These are phyloP conservation scores for Mucor circinelloides DNA, from an alignment of 371 early-diverging fungal species.

Conservation along the genomic window DNA sequence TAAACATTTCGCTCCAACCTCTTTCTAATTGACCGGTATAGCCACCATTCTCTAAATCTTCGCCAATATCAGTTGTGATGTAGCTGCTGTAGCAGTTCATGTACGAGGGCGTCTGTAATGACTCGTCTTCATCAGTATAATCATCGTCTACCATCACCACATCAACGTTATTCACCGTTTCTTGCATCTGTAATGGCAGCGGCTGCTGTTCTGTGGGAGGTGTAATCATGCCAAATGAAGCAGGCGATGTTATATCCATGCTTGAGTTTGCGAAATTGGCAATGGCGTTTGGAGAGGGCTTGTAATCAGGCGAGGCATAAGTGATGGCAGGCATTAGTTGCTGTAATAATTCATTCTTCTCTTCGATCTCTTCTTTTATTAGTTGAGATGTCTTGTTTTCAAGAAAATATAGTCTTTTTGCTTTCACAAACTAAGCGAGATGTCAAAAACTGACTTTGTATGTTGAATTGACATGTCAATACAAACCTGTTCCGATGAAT, in stretches of 20 bases:
- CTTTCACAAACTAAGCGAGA: background rate
- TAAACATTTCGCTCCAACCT: constrained; percentile 21
- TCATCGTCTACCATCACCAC: constrained; percentile 13
- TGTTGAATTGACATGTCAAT: background rate
- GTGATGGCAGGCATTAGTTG: background rate
- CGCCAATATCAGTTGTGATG: background rate
- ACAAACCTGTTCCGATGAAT: background rate
- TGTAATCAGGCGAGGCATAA: constrained; percentile 1
- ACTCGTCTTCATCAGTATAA: constrained; percentile 18
- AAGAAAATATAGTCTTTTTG: background rate
- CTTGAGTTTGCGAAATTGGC: background rate
- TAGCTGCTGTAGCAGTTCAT: background rate
- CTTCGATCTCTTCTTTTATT: background rate
- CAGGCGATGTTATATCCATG: background rate
- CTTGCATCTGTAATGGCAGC: background rate
- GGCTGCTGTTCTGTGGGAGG: background rate
- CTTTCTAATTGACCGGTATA: constrained; percentile 13
- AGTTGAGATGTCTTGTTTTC: background rate
- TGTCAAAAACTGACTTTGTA: background rate
- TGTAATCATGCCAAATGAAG: background rate
- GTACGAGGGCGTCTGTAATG: constrained; percentile 5
- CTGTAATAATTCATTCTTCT: background rate
- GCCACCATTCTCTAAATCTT: constrained; percentile 8
- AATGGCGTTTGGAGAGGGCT: background rate
- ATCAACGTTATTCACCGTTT: background rate